Evolutionary conservation across 2,329 filamentous ascomycete genomes (phyloP), one percentile per base, ranked within the genome.

Genomic region (Colletotrichum lentis): DNA sequence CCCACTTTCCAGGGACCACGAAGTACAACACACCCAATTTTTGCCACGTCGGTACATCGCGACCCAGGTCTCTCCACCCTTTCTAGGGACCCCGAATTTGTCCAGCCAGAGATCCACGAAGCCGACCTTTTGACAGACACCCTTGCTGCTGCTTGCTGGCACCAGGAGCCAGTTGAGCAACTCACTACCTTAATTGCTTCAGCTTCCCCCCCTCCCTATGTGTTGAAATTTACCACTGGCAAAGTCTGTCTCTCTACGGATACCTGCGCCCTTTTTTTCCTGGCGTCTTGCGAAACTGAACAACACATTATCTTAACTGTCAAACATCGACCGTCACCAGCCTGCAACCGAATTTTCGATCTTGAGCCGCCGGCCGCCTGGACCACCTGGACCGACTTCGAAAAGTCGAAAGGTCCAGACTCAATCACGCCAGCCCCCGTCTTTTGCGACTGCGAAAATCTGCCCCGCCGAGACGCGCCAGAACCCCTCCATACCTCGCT

Each of bases 391-490:
- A 47, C 41, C 52, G 22, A 56, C 43, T 52, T 62, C 56, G 50
- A 56, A 43, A 27, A 46, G 46, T 58, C 50, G 43, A 69, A 27
- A 58, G 53, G 41, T 67, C 46, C 53, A 59, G 58, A 46, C 43
- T 58, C 44, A 49, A 59, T 47, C 53, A 47, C 53, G 64, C 39
- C 67, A 69, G 47, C 58, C 63, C 63, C 67, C 64, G 46, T 67
- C 67, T 58, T 62, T 67, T 67, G 64, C 64, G 64, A 67, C 53
- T 67, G 66, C 66, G 55, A 69, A 65, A 66, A 69, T 55, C 62
- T 57, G 66, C 66, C 66, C 66, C 66, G 62, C 66, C 66, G 66
- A 66, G 55, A 57, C 55, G 62, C 55, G 62, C 66, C 66, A 61
- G 56, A 69, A 52, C 66, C 62, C 66, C 66, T 69, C 66, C 50